Base-by-base conservation (phyloP, 1,284 basidiomycete species). In the Porodaedalea pini region DNA sequence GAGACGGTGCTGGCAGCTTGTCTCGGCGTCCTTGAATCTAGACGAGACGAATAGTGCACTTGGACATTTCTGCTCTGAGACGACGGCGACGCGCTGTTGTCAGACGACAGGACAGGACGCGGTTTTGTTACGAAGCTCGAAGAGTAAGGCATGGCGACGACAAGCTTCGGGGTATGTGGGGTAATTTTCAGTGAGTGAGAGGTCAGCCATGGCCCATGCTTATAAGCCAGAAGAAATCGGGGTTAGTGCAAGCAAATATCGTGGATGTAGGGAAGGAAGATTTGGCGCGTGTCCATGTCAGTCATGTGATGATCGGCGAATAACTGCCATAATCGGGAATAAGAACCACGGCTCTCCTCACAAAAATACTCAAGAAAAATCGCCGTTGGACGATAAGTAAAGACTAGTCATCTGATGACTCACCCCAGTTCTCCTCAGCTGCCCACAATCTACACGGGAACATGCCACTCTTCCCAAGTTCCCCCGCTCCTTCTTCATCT, bases 11-110 rank as follows among this genome's bases (percentile, higher is more conserved):
- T 64, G 3, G 63, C 64, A 11, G 58, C 39, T 49, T 52, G 61
- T 7, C 58, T 59, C 2, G 57, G 56, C 15, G 57, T 56, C 21
- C 63, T 55, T 15, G 56, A 17, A 6, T 54, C 52, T n/a, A 31
- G 29, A 32, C 55, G 56, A 17, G 63, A 58, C 10, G 64, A 63
- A 51, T 63, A 64, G 44, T 62, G 63, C 21, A 64, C 61, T 10
- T 23, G 8, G 45, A 23, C 36, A n/a, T 37, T 23, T 3, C 39
- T 3, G 19, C 19, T 3, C 36, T 25, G 50, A 6, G 54, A 29
- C 44, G 54, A 49, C 10, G 54, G 47, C 11, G 55, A 56, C 11
- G 37, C 3, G n/a, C 45, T 36, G 39, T 23, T 40, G 8, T 21
- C 37, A 1, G 34, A 40, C 8, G 47, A 49, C 10, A 47, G 17